Conservation (phyloP, 768 basidiomycete genomes). For the Suillus fuscotomentosus region DNA sequence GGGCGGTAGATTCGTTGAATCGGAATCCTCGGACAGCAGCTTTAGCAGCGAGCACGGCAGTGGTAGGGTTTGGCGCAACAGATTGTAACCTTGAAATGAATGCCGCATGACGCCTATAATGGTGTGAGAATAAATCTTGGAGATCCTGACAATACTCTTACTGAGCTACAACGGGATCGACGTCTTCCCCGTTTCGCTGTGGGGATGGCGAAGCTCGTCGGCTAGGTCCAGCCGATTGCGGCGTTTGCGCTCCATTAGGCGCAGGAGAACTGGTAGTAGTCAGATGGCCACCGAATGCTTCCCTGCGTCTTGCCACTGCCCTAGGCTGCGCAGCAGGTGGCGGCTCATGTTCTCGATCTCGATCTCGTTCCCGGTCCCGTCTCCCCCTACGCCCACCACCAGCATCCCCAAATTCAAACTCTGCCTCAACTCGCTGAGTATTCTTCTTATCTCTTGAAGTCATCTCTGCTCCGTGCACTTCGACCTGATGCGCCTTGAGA, state of each 20-base stretch:
- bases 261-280: slow-evolving; percentile 47
- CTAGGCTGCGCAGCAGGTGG: slow-evolving; percentile 35
- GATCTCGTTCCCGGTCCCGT: slow-evolving; percentile 34
- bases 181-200: slow-evolving; percentile 30
- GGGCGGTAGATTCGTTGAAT: slow-evolving; percentile 71
- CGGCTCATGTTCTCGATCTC: slow-evolving; percentile 53
- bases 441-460: slow-evolving; percentile 67
- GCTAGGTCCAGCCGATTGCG: slow-evolving; percentile 19
- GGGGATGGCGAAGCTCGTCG: slow-evolving; percentile 33
- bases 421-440: slow-evolving; percentile 61
- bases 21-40: slow-evolving; percentile 80
- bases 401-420: slow-evolving; percentile 67
- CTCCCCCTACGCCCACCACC: slow-evolving; percentile 45
- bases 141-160: slow-evolving; percentile 30
- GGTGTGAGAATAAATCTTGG: slow-evolving; percentile 1
- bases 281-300: slow-evolving; percentile 60
- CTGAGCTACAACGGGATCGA: slow-evolving; percentile 57
- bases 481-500: slow-evolving; percentile 88
- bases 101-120: slow-evolving; percentile 58
- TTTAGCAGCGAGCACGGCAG: slow-evolving; percentile 61
- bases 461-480: slow-evolving; percentile 77
- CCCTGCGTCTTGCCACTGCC: slow-evolving; percentile 46
- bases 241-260: slow-evolving; percentile 10
- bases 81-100: slow-evolving; percentile 64
- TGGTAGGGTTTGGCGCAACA: slow-evolving; percentile 54